phyloP scores from a whole-genome alignment of 1,284 basidiomycete species.

The Moesziomyces antarcticus region DNA sequence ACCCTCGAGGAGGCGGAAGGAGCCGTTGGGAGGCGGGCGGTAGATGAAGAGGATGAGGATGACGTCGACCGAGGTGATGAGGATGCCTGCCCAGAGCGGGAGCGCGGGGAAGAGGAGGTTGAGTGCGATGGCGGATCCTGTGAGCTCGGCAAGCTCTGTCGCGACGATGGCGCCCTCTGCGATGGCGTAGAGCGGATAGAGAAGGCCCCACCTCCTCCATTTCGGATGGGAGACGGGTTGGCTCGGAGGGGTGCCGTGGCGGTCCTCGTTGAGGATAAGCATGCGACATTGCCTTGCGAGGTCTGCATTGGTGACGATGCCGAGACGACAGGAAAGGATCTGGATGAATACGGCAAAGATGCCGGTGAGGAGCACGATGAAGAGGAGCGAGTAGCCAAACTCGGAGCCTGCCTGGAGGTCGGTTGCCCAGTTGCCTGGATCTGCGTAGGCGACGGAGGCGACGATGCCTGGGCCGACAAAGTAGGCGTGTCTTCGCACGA shows the following conservation, averaged over 20 bases:
- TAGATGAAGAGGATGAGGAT: slow-evolving; percentile 74
- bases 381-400: slow-evolving; percentile 82
- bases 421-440: slow-evolving; percentile 66
- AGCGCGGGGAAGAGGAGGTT: slow-evolving; percentile 83
- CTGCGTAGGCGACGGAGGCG: slow-evolving; percentile 60
- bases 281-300: slow-evolving; percentile 53
- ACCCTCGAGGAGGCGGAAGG: slow-evolving; percentile 74
- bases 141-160: slow-evolving; percentile 74
- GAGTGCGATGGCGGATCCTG: slow-evolving; percentile 83
- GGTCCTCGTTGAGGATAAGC: slow-evolving; percentile 51
- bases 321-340: slow-evolving; percentile 73
- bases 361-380: slow-evolving; percentile 84
- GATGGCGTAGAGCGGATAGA: slow-evolving; percentile 71
- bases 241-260: slow-evolving; percentile 69
- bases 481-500: slow-evolving; percentile 46
- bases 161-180: slow-evolving; percentile 81
- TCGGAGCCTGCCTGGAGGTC: slow-evolving; percentile 66
- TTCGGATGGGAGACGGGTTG: slow-evolving; percentile 77
- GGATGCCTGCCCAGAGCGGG: slow-evolving; percentile 70
- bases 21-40: slow-evolving; percentile 64
- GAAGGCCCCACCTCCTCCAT: slow-evolving; percentile 70
- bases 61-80: slow-evolving; percentile 86
- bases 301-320: slow-evolving; percentile 70
- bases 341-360: slow-evolving; percentile 84
- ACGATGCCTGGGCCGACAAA: slow-evolving; percentile 61